A percentile compares a stretch with the other conserved stretches of the same genome.
Conservation (phyloP, 768 basidiomycete genomes). For the Kwoniella dendrophila region DNA sequence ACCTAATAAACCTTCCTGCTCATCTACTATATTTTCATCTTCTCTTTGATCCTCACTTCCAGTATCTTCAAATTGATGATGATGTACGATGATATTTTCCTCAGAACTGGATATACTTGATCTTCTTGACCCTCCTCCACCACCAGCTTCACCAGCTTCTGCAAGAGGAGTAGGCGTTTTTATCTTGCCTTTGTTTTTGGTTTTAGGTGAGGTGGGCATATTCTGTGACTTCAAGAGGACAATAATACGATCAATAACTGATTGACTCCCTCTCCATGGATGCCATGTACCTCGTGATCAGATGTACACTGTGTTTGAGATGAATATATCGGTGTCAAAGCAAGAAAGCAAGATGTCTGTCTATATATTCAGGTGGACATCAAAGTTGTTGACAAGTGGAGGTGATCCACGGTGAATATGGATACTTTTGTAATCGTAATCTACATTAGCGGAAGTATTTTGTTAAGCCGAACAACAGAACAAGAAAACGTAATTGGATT, state of each 20-base stretch:
- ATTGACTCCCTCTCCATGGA: no score
- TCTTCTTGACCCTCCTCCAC: slow-evolving; percentile 5
- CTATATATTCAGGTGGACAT: background rate
- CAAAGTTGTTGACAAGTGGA: slow-evolving; percentile 9
- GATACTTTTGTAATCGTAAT: no score
- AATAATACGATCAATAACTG: background rate
- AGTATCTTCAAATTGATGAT: background rate
- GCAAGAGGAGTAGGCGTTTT: slow-evolving; percentile 1
- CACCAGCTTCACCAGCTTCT: no score
- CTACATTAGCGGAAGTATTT: slow-evolving; percentile 15
- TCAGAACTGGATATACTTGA: slow-evolving; percentile 9
- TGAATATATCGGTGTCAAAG: no score
- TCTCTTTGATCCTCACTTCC: background rate
- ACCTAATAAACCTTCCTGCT: slow-evolving; percentile 4
- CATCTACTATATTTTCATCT: background rate
- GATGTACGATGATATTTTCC: slow-evolving; percentile 5
- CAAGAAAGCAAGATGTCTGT: no score
- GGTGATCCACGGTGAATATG: background rate
- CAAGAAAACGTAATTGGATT: no score
- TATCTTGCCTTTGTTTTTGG: background rate
- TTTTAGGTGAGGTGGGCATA: background rate
- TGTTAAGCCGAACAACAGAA: no score
- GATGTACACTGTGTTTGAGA: no score
- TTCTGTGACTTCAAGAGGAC: background rate
- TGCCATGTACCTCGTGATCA: no score